Base-by-base conservation (phyloP, 345 rosid genomes). In the Dimocarpus longan region DNA sequence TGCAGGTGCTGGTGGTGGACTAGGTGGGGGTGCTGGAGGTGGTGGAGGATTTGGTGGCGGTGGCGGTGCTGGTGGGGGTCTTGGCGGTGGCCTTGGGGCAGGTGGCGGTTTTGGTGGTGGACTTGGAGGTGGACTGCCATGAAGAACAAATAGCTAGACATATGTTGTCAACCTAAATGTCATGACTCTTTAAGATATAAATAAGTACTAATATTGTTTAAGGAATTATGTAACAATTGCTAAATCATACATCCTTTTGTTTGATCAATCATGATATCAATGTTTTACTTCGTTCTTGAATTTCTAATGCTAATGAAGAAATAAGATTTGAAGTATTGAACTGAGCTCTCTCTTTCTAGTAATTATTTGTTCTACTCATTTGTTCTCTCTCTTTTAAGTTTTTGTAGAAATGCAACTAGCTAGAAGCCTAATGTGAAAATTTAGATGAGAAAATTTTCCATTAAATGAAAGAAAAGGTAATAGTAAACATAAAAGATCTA, bases 21-120 rank as follows among this genome's bases (percentile, higher is more conserved):
- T 69, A 5, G 87, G 87, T 3, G 87, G 85, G 0, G 86, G 86
- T 9, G 76, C 32, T 48, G 86, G 86, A 2, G 86, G 68, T 1
- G 83, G 85, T n/a, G 83, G 83, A 0, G 66, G 76, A 0, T 84
- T 84, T 2, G 79, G 73, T 5, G 86, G 86, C 10, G 80, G 88
- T 0, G 48, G 16, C 42, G 88, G 88, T 0, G 54, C 32, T 1
- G 87, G 88, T n/a, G 80, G 73, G 1, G 81, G 77, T 1, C 19
- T 39, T 0, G 83, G 84, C 0, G 66, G 60, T 0, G 83, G 83
- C 1, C 56, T 24, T 44, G 84, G 84, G 3, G 67, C 8, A 44
- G 86, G 86, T 12, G 84, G 82, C 9, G 86, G 88, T 0, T 44
- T 10, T 68, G 88, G 88, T 0, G 42, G 85, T 1, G 88, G 88